Evolutionary conservation across 352 stramenopile species (phyloP), one percentile per base, ranked within the genome.

Genomic region (Pythium pectinolyticum): DNA sequence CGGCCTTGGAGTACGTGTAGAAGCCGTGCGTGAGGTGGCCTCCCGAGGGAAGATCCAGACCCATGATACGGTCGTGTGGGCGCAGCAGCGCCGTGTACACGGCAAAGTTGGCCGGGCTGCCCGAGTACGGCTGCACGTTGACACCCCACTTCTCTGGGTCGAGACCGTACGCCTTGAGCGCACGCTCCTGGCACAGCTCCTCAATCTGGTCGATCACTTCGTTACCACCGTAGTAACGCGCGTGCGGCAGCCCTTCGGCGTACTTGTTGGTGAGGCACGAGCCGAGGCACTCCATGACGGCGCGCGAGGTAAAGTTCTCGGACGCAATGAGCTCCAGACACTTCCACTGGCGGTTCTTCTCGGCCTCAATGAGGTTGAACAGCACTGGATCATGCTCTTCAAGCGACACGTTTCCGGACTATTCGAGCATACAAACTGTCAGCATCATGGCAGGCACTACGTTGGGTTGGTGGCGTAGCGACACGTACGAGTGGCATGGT

Each of bases 181-280:
- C 98, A 25, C 98, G 87, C 43, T 97, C 75, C 65, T 98, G 97
- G 82, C 98, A 99, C 28, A 99, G 75, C 22, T 90, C 73, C 76
- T 99, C 98, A 30, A 98, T 96, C 77, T 98, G 80, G 84, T 99
- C 97, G 69, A 99, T 99, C 75, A 99, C 92, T 78, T 99, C 95
- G 79, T 99, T 99, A 34, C 97, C 98, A 56, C 97, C 97, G 78
- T 99, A 99, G 83, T 99, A 99, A 41, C 96, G 77, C 53, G 84
- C 86, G 53, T 95, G 90, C 50, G 96, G 94, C 40, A 95, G 81
- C n/a, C 97, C 97, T 75, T 99, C 97, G 22, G 97, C 87, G 78
- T 99, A 99, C 86, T 99, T 99, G 89, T 99, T 99, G 62, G 97
- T 99, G 17, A 99, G 81, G 61, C 90, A 97, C 62, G 94, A 99